phyloP scores from a whole-genome alignment of 2,329 filamentous ascomycete genomes.

The Tolypocladium pustulatum region DNA sequence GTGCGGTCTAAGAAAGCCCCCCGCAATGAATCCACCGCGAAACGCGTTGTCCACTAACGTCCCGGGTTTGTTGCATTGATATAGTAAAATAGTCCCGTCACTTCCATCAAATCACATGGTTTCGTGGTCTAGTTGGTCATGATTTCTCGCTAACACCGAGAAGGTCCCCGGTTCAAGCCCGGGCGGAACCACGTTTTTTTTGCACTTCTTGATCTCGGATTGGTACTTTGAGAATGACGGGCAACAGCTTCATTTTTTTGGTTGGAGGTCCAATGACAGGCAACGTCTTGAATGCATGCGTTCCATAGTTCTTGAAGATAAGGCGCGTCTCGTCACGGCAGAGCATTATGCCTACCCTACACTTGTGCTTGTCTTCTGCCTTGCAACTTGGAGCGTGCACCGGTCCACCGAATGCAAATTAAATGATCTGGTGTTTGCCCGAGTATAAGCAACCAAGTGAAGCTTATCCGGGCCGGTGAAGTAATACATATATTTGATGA shows the following conservation, averaged over 20 bases:
- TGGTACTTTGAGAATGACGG: too few relatives aligned
- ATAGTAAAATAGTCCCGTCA: neutral
- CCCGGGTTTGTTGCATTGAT: too few relatives aligned
- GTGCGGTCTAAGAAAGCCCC: too few relatives aligned
- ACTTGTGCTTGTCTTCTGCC: neutral
- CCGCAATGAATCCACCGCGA: too few relatives aligned
- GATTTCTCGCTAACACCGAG: constrained; percentile 29
- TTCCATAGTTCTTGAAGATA: neutral
- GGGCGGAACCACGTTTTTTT: constrained; percentile 24
- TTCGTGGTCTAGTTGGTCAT: constrained; percentile 30
- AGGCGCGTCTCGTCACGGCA: too few relatives aligned
- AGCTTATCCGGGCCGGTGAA: too few relatives aligned
- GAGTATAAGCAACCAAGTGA: too few relatives aligned
- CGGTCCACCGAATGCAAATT: neutral
- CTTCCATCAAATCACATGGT: constrained; percentile 7
- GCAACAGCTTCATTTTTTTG: too few relatives aligned
- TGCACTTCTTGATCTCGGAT: neutral
- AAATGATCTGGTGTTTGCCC: too few relatives aligned
- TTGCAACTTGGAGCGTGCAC: neutral
- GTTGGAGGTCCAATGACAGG: too few relatives aligned
- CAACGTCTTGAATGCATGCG: neutral
- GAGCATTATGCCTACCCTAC: neutral
- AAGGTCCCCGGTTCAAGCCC: constrained; percentile 29
- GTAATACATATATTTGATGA: too few relatives aligned
- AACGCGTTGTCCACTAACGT: too few relatives aligned